These are phyloP conservation scores for Amaranthus cruentus DNA, from an alignment of 148 eudicot genomes.

Conservation along the genomic window DNA sequence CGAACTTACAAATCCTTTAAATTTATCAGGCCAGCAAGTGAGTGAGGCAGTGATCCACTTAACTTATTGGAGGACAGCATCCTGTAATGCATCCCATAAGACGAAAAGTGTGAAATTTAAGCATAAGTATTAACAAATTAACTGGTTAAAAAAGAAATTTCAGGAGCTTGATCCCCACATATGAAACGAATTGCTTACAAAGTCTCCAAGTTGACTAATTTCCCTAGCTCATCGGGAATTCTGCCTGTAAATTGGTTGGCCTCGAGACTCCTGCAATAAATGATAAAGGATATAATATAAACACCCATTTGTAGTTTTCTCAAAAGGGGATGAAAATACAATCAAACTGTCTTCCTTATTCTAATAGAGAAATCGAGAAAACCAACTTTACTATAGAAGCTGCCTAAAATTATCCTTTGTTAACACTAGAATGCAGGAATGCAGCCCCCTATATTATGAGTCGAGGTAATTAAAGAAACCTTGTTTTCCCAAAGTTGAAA, in stretches of 20 bases:
- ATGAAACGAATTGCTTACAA: constrained; percentile 40
- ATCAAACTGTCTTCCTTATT: not conserved
- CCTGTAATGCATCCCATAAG: constrained; percentile 31
- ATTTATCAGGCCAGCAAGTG: constrained; percentile 45
- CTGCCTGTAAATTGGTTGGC: constrained; percentile 55
- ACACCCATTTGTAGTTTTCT: not conserved
- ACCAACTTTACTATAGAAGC: not conserved
- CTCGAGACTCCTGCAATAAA: constrained; percentile 51
- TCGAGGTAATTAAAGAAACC: no score
- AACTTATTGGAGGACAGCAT: constrained; percentile 61
- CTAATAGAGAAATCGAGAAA: not conserved
- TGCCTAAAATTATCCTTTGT: not conserved
- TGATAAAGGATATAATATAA: not conserved
- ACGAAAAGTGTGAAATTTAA: not conserved
- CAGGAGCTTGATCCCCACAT: not conserved
- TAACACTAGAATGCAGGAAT: not conserved
- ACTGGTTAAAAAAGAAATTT: not conserved
- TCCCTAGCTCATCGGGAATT: constrained; percentile 53
- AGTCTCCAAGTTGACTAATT: constrained; percentile 36
- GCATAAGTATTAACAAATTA: not conserved
- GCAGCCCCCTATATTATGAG: not conserved
- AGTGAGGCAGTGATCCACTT: constrained; percentile 49
- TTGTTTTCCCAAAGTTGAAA: no score
- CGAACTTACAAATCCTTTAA: constrained; percentile 57
- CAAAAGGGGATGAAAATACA: not conserved